These are phyloP conservation scores for Castanea mollissima DNA, from an alignment of 306 rosid genomes.

Conservation along the genomic window DNA sequence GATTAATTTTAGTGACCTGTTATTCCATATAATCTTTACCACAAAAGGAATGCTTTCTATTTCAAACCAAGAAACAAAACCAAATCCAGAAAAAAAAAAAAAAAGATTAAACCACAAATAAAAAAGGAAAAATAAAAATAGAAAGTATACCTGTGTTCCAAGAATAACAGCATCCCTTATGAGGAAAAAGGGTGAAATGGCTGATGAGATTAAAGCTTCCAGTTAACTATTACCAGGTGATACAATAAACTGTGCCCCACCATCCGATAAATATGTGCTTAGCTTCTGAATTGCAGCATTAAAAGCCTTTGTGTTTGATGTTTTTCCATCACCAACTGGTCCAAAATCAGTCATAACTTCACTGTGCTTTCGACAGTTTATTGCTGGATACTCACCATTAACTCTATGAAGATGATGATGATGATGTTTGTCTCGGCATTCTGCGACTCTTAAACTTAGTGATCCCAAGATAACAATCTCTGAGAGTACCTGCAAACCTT, in stretches of 20 bases:
- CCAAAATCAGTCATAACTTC: conserved; percentile 71
- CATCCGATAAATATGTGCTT: conserved; percentile 40
- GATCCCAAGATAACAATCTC: conserved; percentile 17
- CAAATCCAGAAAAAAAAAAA: no score
- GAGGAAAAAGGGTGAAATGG: conserved; percentile 77
- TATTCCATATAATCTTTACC: no score
- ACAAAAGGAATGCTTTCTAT: no score
- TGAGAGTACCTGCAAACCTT: conserved; percentile 15
- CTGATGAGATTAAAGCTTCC: conserved; percentile 90
- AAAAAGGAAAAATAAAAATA: background rate
- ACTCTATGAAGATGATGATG: background rate
- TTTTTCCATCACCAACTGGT: conserved; percentile 77
- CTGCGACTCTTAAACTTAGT: conserved; percentile 22
- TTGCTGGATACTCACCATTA: conserved; percentile 29
- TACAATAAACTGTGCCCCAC: conserved; percentile 72
- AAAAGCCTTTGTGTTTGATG: conserved; percentile 66
- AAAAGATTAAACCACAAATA: no score
- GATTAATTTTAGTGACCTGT: no score
- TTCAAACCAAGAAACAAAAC: no score
- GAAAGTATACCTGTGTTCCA: conserved; percentile 59
- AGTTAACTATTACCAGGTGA: conserved; percentile 90
- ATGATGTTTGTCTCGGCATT: conserved; percentile 21
- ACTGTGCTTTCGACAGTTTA: conserved; percentile 59
- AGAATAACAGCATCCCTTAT: conserved; percentile 73
- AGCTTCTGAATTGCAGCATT: conserved; percentile 56